Base-by-base conservation (phyloP, 306 rosid genomes). In the Trifolium repens region DNA sequence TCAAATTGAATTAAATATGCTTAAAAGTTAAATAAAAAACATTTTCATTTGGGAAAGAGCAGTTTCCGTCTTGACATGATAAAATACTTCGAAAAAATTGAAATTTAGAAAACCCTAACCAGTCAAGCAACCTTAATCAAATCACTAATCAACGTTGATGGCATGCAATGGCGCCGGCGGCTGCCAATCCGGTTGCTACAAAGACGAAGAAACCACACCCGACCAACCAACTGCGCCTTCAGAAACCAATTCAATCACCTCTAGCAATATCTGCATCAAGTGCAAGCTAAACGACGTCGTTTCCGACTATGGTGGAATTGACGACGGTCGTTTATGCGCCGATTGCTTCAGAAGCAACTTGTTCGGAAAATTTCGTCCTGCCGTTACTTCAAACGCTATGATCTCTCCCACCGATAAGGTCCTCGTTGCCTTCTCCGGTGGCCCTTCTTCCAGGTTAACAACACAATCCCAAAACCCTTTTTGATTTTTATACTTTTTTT, bases 341-440 rank as follows among this genome's bases (percentile, higher is more conserved):
- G 96, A 90, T 65, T 94, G 98, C 87, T 91, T 94, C 78, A 83
- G 84, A 27, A 79, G 79, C 39, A 91, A 91, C 74, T 77, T 94
- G 73, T 87, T 89, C 67, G 94, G 89, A 8, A 91, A 94, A 89
- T 91, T 94, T 78, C 86, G 98, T 77, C 79, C 84, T 57, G 90
- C 96, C 11, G 91, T 94, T 57, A 87, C 89, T 32, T 88, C 96
- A 14, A 83, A 87, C 79, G 97, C 97, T 63, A 94, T 94, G 98
- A 87, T 94, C 49, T 59, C 94, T 67, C 98, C 97, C 44, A 62
- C 94, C 2, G 96, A 94, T 57, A 91, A 86, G 47, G 94, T 91
- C 69, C 96, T 94, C 34, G 94, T 94, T 69, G 97, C 98, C 52
- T 94, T 94, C 88, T 94, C 98, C 1, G 98, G 97, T 1, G 98